Conservation (phyloP, 2,329 filamentous ascomycete species). For the Verticillium klebahnii region DNA sequence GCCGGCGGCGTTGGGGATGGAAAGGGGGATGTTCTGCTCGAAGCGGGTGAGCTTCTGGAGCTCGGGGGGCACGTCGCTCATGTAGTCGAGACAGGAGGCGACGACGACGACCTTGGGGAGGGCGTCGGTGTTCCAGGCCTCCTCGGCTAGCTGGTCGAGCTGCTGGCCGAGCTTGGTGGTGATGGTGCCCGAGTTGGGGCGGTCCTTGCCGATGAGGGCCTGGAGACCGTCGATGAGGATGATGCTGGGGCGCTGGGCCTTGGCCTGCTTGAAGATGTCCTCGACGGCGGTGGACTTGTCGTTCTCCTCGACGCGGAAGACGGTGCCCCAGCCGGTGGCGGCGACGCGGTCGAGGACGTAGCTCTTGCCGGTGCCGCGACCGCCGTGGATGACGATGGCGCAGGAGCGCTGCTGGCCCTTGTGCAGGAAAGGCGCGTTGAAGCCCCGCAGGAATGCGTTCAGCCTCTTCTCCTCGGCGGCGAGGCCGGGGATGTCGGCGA, state of each 20-base stretch:
- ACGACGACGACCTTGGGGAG: conserved; percentile 64
- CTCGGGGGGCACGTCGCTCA: conserved; percentile 65
- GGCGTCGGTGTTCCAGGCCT: conserved; percentile 28
- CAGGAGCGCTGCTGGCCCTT: conserved; percentile 34
- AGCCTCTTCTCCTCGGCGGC: conserved; percentile 58
- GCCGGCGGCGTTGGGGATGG: conserved; percentile 68
- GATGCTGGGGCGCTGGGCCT: conserved; percentile 66
- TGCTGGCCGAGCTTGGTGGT: conserved; percentile 48
- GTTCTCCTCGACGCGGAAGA: conserved; percentile 55
- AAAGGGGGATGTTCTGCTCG: conserved; percentile 63
- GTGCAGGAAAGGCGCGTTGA: conserved; percentile 34
- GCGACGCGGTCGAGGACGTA: conserved; percentile 66
- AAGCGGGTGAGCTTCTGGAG: conserved; percentile 65
- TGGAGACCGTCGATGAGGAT: conserved; percentile 78
- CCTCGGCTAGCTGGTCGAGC: conserved; percentile 47
- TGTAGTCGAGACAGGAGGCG: conserved; percentile 66
- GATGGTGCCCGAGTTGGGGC: conserved; percentile 43
- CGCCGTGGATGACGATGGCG: conserved; percentile 72
- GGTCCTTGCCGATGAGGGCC: conserved; percentile 59
- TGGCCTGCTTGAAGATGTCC: conserved; percentile 66
- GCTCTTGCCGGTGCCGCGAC: conserved; percentile 80
- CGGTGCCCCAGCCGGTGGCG: conserved; percentile 63
- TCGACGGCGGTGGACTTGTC: conserved; percentile 57
- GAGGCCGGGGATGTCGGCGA: conserved; percentile 64
- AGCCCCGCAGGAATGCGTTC: conserved; percentile 60